A percentile compares a stretch with the other conserved stretches of the same genome.
Conservation (phyloP, 371 early-diverging fungal species). For the Nematocida sp. region DNA sequence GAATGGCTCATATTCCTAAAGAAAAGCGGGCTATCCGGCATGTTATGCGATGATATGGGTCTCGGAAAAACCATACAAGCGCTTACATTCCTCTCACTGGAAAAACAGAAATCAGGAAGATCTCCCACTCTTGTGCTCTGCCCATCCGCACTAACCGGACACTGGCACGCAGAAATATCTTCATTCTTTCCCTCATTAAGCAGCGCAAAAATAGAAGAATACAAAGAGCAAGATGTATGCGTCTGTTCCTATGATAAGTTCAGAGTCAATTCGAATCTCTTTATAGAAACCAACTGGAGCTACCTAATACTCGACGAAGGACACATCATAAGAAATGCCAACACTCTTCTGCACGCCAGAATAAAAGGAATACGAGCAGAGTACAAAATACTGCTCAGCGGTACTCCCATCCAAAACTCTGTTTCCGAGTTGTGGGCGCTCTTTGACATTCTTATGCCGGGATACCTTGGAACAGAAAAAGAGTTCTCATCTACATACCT, state of each 20-base stretch:
- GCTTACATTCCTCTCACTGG: constrained; percentile 54
- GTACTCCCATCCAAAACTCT: constrained; percentile 97
- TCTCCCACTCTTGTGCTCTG: constrained; percentile 83
- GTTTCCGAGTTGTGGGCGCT: constrained; percentile 69
- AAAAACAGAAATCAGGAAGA: not conserved
- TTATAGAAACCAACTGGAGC: constrained; percentile 74
- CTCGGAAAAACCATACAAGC: constrained; percentile 88
- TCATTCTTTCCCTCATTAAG: constrained; percentile 34
- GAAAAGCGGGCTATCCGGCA: constrained; percentile 61
- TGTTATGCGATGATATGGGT: constrained; percentile 75
- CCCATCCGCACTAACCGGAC: constrained; percentile 86
- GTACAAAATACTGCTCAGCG: constrained; percentile 82
- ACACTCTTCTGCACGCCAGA: constrained; percentile 80
- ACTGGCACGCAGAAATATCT: constrained; percentile 88
- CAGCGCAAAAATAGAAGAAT: constrained; percentile 17
- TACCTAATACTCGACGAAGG: constrained; percentile 98
- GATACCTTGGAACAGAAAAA: constrained; percentile 70
- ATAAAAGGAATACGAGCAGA: constrained; percentile 76
- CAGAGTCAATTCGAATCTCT: constrained; percentile 81
- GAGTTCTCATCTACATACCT: constrained; percentile 54
- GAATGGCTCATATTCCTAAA: constrained; percentile 65
- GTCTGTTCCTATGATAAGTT: constrained; percentile 76
- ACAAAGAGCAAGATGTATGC: constrained; percentile 1
- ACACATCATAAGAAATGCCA: constrained; percentile 90
- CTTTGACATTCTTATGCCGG: constrained; percentile 82